Percentiles rank a stretch among this genome's conserved stretches.
These are phyloP conservation scores for Trichophyton equinum DNA, from an alignment of 2,329 filamentous ascomycete species.

Conservation along the genomic window DNA sequence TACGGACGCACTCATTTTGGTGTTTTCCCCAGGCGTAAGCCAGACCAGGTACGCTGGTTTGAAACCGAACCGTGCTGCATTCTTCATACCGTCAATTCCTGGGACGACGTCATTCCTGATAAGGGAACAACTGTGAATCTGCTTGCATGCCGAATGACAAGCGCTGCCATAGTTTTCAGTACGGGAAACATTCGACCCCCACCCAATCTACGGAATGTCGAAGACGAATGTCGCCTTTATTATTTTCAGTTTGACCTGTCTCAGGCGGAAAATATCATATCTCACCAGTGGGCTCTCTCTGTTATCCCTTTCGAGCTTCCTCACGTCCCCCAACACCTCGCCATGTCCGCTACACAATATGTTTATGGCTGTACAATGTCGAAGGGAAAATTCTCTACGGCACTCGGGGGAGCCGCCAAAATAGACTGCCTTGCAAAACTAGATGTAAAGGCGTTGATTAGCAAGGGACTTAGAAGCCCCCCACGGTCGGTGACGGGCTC, in stretches of 20 bases:
- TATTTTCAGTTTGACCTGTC: conserved; percentile 51
- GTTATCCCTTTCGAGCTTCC: conserved; percentile 59
- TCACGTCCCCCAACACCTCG: conserved; percentile 40
- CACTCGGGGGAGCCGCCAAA: background rate
- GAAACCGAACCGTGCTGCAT: conserved; percentile 56
- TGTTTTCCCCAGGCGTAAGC: conserved; percentile 51
- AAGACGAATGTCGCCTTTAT: conserved; percentile 57
- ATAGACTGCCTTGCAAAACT: background rate
- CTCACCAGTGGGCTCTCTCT: conserved; percentile 52
- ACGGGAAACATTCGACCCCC: conserved; percentile 51
- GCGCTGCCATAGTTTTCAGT: conserved; percentile 51
- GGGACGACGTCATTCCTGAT: conserved; percentile 41
- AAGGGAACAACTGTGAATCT: conserved; percentile 42
- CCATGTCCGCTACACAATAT: conserved; percentile 48
- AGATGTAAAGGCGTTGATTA: conserved; percentile 38
- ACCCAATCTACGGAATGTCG: conserved; percentile 19
- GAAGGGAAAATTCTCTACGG: background rate
- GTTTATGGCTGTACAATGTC: conserved; percentile 48
- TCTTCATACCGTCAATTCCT: conserved; percentile 60
- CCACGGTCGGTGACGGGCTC: conserved; percentile 45
- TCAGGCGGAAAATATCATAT: conserved; percentile 31
- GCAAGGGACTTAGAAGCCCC: conserved; percentile 36
- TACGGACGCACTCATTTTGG: conserved; percentile 50
- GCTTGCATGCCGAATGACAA: conserved; percentile 54
- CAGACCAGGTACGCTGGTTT: conserved; percentile 51